Evolutionary conservation across 768 basidiomycete genomes (phyloP).

Genomic region (Lactifluus hygrophoroides): DNA sequence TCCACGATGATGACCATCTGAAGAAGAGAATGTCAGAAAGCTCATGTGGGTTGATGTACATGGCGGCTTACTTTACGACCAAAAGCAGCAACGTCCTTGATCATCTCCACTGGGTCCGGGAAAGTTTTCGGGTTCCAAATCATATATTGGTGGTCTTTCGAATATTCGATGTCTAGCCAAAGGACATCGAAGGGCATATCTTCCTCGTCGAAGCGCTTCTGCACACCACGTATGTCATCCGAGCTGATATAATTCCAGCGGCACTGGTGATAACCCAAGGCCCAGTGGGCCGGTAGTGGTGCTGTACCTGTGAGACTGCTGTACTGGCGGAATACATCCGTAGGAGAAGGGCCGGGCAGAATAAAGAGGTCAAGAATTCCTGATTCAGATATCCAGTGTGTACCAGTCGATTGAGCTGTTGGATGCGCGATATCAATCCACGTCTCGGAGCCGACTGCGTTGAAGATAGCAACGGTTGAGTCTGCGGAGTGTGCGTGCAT

Average conservation of each 20-base stretch:
- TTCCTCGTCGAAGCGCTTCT: conserved; percentile 83
- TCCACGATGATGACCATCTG: conserved; percentile 98
- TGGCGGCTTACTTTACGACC: conserved; percentile 64
- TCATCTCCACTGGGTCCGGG: conserved; percentile 93
- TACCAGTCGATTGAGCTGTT: conserved; percentile 59
- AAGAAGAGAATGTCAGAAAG: conserved; percentile 5
- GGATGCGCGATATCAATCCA: conserved; percentile 87
- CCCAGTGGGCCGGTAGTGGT: conserved; percentile 84
- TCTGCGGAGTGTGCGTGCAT: conserved; percentile 87
- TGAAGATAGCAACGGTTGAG: conserved; percentile 86
- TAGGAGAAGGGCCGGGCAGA: conserved; percentile 82
- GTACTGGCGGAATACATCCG: conserved; percentile 81
- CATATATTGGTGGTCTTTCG: conserved; percentile 92
- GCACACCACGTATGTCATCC: conserved; percentile 77
- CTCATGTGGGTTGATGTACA: not conserved
- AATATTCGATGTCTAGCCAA: conserved; percentile 96
- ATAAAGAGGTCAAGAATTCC: conserved; percentile 93
- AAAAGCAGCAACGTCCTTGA: conserved; percentile 73
- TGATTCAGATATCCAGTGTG: conserved; percentile 97
- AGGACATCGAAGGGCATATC: conserved; percentile 95
- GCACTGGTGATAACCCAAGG: conserved; percentile 94
- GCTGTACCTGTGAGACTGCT: conserved; percentile 76
- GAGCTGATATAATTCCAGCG: conserved; percentile 96
- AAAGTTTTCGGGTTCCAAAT: conserved; percentile 92
- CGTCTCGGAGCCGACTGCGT: conserved; percentile 82